phyloP scores from a whole-genome alignment of 2,329 filamentous ascomycete species.

The Penicillium sp. region DNA sequence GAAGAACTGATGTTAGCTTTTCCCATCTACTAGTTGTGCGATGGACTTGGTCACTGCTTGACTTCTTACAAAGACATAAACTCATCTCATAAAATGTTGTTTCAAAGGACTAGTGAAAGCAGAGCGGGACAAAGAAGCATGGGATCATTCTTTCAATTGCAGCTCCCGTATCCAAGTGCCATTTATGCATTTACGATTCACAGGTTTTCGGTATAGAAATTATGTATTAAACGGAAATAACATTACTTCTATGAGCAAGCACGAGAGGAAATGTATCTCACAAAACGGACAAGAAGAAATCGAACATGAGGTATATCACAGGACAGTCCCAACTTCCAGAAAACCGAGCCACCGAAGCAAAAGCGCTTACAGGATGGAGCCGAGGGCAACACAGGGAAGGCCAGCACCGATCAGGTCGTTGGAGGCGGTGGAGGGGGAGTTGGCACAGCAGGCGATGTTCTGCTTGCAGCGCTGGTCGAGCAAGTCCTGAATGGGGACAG shows the following conservation, averaged over 20 bases:
- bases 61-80: too few species aligned
- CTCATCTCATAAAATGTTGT: too few species aligned
- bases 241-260: slow-evolving; percentile 6
- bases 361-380: slow-evolving; percentile 36
- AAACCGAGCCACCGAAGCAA: slow-evolving; percentile 1
- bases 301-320: slow-evolving; percentile 14
- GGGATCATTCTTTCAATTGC: too few species aligned
- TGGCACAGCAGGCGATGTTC: slow-evolving; percentile 40
- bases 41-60: too few species aligned
- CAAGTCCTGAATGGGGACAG: slow-evolving; percentile 26
- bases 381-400: slow-evolving; percentile 38
- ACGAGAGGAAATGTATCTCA: slow-evolving; percentile 10
- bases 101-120: too few species aligned
- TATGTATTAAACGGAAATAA: slow-evolving; percentile 19
- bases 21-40: too few species aligned
- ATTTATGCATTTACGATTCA: not conserved
- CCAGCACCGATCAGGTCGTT: slow-evolving; percentile 29
- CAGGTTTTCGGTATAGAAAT: slow-evolving; percentile 1
- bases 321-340: slow-evolving; percentile 3
- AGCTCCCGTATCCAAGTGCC: too few species aligned
- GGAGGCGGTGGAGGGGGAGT: slow-evolving; percentile 22
- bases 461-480: slow-evolving; percentile 38
- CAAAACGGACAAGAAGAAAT: slow-evolving; percentile 14
- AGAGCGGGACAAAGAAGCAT: too few species aligned
- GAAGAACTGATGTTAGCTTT: not conserved